Evolutionary conservation across 1,284 basidiomycete species (phyloP).

Genomic region (Puccinia novopanici): DNA sequence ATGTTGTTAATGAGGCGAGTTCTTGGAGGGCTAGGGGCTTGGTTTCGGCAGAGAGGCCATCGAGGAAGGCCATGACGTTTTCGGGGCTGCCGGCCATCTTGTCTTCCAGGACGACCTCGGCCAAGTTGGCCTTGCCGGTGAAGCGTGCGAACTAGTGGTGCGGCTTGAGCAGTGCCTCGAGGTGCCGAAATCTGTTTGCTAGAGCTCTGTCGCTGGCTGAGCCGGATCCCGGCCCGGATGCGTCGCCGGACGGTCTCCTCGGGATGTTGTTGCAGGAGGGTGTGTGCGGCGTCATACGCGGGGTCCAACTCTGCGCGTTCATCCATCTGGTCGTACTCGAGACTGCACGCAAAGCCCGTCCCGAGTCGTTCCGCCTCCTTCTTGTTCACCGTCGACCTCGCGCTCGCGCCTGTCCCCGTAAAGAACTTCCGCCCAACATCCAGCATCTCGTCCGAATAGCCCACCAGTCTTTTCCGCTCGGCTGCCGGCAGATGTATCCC

Average conservation of each 20-base stretch:
- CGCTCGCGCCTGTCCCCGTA: neutral
- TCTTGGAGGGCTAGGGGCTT: too few relatives aligned
- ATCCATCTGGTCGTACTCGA: neutral
- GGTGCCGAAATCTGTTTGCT: constrained; percentile 68
- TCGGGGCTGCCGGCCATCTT: too few relatives aligned
- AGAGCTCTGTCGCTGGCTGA: constrained; percentile 54
- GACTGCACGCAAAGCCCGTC: neutral
- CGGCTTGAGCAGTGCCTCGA: constrained; percentile 74
- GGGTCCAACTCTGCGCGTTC: constrained; percentile 8
- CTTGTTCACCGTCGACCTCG: neutral
- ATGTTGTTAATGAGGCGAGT: too few relatives aligned
- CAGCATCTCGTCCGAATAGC: constrained; percentile 17
- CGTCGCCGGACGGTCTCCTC: constrained; percentile 38
- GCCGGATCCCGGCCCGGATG: too few relatives aligned
- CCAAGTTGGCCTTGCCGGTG: too few relatives aligned
- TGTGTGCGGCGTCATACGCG: constrained; percentile 23
- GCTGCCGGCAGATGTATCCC: constrained; percentile 16
- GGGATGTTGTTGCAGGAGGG: constrained; percentile 52
- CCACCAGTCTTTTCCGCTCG: neutral
- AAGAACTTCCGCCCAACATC: constrained; percentile 22
- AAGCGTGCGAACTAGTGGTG: constrained; percentile 76
- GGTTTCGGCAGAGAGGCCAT: too few relatives aligned
- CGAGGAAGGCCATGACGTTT: too few relatives aligned
- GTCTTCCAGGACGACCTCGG: too few relatives aligned
- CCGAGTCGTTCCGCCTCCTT: neutral